Percentiles rank a stretch among this genome's conserved stretches.
Evolutionary conservation across 352 stramenopile genomes (phyloP).

Genomic region (Globisporangium alternatum): DNA sequence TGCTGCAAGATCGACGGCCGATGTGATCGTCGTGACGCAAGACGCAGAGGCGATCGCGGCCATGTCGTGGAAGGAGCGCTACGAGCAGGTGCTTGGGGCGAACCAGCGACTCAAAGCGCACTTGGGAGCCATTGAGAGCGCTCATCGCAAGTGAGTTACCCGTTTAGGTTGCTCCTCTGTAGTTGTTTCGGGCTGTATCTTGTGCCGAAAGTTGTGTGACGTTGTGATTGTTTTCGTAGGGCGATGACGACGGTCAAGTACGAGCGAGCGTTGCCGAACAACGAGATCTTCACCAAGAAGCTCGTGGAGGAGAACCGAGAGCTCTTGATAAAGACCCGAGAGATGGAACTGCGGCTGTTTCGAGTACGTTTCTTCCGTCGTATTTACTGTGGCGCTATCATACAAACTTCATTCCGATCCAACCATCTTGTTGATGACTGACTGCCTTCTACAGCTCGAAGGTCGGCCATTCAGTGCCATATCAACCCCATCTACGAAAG

Average conservation of each 20-base stretch:
- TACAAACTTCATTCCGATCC: background rate
- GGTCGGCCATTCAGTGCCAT: background rate
- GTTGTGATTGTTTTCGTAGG: conserved; percentile 12
- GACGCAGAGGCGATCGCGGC: conserved; percentile 22
- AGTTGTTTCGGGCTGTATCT: background rate
- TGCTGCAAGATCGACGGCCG: conserved; percentile 10
- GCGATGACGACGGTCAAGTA: conserved; percentile 54
- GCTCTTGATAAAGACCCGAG: conserved; percentile 32
- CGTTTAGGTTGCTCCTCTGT: conserved; percentile 7
- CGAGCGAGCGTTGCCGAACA: conserved; percentile 53
- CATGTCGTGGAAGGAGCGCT: conserved; percentile 40
- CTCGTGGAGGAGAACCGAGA: conserved; percentile 61
- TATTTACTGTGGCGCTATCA: background rate
- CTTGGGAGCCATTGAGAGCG: conserved; percentile 28
- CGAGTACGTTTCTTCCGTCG: conserved; percentile 23
- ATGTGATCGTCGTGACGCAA: conserved; percentile 37
- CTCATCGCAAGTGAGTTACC: conserved; percentile 33
- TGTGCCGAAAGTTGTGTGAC: background rate
- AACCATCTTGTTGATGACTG: background rate
- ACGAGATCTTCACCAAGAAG: conserved; percentile 57
- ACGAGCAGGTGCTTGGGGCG: conserved; percentile 29
- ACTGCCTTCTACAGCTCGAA: background rate
- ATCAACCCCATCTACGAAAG: conserved; percentile 2
- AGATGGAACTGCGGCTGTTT: conserved; percentile 41
- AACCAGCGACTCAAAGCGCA: conserved; percentile 35